Percentiles rank a stretch among this genome's conserved stretches.
Evolutionary conservation across 1,139 yeast genomes (phyloP).

Genomic region (Yamadazyma mexicana): DNA sequence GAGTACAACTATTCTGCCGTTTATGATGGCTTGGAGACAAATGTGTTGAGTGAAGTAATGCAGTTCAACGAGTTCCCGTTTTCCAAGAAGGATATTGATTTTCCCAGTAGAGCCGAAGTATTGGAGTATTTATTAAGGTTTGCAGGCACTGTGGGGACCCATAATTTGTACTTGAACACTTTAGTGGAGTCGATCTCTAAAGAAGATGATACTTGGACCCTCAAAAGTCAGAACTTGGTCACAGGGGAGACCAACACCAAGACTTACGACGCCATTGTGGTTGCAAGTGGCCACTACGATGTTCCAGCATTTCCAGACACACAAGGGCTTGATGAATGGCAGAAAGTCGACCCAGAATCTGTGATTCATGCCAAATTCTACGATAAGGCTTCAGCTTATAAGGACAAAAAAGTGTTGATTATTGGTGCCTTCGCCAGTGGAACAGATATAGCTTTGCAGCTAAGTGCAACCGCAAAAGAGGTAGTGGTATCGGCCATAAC

Average conservation of each 20-base stretch:
- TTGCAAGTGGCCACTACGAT: slow-evolving; percentile 51
- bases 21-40: slow-evolving; percentile 49
- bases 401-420: slow-evolving; percentile 38
- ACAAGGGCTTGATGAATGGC: slow-evolving; percentile 42
- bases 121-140: slow-evolving; percentile 34
- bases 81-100: slow-evolving; percentile 26
- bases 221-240: slow-evolving; percentile 7
- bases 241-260: slow-evolving; percentile 7
- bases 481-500: slow-evolving; percentile 30
- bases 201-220: slow-evolving; percentile 19
- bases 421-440: slow-evolving; percentile 45
- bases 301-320: slow-evolving; percentile 45
- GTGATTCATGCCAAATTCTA: slow-evolving; percentile 47
- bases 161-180: slow-evolving; percentile 6
- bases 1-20: slow-evolving; percentile 35
- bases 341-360: slow-evolving; percentile 23
- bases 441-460: slow-evolving; percentile 45
- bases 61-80: slow-evolving; percentile 36
- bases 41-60: slow-evolving; percentile 42
- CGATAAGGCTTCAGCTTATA: slow-evolving; percentile 28
- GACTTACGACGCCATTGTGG: slow-evolving; percentile 43
- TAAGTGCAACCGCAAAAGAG: slow-evolving; percentile 12
- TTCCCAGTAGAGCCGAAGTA: slow-evolving; percentile 40
- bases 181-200: slow-evolving; percentile 14
- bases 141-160: slow-evolving; percentile 24